Evolutionary conservation across 345 rosid genomes (phyloP), one percentile per base, ranked within the genome.

Genomic region (Euphorbia lathyris): DNA sequence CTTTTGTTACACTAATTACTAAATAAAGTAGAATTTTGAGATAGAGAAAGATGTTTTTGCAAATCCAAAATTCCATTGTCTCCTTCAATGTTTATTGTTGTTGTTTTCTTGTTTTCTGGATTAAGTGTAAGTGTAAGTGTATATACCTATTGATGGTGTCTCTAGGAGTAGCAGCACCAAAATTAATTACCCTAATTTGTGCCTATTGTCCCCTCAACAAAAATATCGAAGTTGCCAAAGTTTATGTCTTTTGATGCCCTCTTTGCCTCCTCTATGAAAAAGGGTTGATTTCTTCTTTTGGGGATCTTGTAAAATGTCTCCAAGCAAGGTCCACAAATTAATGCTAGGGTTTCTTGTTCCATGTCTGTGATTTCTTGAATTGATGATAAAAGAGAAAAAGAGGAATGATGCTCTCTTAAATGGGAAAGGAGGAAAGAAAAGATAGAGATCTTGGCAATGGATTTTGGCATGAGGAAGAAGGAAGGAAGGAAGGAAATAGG

Each of bases 201-300:
- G 91, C 86, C 81, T 63, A 64, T 47, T 83, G 89, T 85, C 89
- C 86, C 89, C 89, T 80, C 83, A 85, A 82, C 89, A 87, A 85
- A 87, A 77, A 82, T 78, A 83, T 87, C 74, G 80, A 84, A 85
- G 58, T 82, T 79, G 63, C 65, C 86, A 83, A 85, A 51, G 43
- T 57, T 63, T 43, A 42, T 55, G 72, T 65, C 62, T 72, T 67
- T 76, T 71, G 38, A 61, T 80, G 81, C 82, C 76, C 78, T 63
- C 79, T 77, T 81, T 86, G 85, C 84, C 90, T 83, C 88, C 88
- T 74, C 51, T 16, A 29, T 71, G 80, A 76, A 17, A 66, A 66
- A 67, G 57, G 53, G 73, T 72, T n/a, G n/a, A n/a, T n/a, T 66
- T 66, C 71, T 48, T 77, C 62, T 63, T 69, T 59, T 55, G 56